Base-by-base conservation (phyloP, 169 alveolate species). In the Eimeria maxima region DNA sequence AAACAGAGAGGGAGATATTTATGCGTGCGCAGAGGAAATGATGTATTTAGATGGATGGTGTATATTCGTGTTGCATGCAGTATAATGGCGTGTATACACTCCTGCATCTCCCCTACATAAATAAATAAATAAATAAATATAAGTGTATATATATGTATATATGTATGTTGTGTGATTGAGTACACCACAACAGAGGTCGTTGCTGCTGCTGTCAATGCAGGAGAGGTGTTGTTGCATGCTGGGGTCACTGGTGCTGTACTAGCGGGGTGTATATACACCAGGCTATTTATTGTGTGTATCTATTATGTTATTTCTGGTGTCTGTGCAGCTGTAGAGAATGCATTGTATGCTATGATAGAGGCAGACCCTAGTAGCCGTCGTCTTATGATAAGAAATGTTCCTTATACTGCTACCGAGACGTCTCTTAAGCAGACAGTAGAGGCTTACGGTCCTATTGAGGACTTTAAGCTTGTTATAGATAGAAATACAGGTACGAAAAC, bases 331-430 rank as follows among this genome's bases (percentile, higher is more conserved):
- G 95, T 90, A 8, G 95, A 90, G 73, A 90, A 60, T 24, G 95
- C 95, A 13, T 76, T 90, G 11, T 60, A 90, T 89, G 81, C 84
- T n/a, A 69, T 90, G 71, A 90, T 90, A 10, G 95, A 90, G 88
- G 95, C 95, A 10, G 95, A 90, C 38, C 96, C 96, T 11, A 78
- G 89, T 71, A 65, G 88, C 93, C 45, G 96, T 57, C 92, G 96
- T 5, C 55, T 93, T 22, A 74, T 93, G 96, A 50, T 93, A 2
- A 50, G 96, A 13, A 93, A 93, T 33, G 93, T 93, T 69, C 87
- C 93, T 0, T 93, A 65, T 38, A 65, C 90, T 0, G 74, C 95
- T 10, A 90, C 95, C 10, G 95, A 90, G 57, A 69, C 55, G 11
- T 29, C 95, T 90, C 89, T 90, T 18, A 47, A 45, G 42, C 74